phyloP scores from a whole-genome alignment of 139 green algal genomes.

The Raphidocelis subcapitata region DNA sequence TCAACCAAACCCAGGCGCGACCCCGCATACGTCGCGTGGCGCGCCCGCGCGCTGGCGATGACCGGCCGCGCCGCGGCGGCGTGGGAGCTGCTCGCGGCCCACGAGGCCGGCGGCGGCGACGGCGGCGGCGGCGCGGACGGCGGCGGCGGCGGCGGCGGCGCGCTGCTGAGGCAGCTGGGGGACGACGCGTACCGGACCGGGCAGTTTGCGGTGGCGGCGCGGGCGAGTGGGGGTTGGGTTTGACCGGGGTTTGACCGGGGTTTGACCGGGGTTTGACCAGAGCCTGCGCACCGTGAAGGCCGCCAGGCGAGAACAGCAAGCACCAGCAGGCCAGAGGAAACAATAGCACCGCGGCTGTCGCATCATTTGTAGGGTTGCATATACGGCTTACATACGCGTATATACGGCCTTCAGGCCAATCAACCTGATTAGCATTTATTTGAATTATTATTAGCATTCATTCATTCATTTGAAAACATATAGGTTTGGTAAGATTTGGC shows the following conservation, averaged over 20 bases:
- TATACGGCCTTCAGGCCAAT: too few species aligned
- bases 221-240: conserved; percentile 8
- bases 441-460: too few species aligned
- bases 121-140: conserved; percentile 4
- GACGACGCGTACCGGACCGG: conserved; percentile 84
- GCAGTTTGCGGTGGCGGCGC: conserved; percentile 73
- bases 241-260: not conserved
- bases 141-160: conserved; percentile 2
- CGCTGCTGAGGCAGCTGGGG: conserved; percentile 69
- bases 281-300: not conserved
- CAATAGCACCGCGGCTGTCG: not conserved
- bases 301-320: not conserved
- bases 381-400: too few species aligned
- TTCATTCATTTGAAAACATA: too few species aligned
- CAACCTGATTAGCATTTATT: too few species aligned
- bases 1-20: conserved; percentile 39
- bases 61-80: conserved; percentile 59
- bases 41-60: conserved; percentile 77
- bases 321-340: not conserved
- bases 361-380: not conserved
- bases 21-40: conserved; percentile 59
- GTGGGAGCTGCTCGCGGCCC: conserved; percentile 75
- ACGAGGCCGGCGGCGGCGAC: too few species aligned
- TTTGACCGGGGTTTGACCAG: not conserved
- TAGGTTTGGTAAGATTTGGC: too few species aligned